A percentile compares a stretch with the other conserved stretches of the same genome.
Conservation (phyloP, 768 basidiomycete species). For the Termitomyces sp. region DNA sequence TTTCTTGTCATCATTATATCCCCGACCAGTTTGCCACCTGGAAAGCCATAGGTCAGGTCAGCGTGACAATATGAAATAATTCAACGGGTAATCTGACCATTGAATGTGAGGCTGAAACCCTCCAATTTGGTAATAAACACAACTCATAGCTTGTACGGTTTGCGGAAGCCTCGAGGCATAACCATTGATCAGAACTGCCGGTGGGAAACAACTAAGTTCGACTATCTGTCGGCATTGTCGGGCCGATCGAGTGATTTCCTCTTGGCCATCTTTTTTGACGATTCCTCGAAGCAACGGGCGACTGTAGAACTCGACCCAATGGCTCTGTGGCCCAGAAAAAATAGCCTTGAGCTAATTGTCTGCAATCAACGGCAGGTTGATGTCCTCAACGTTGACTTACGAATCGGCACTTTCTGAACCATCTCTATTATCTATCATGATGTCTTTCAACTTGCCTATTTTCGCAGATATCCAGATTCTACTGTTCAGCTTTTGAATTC, state of each 20-base stretch:
- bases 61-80: neutral
- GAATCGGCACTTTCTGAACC: neutral
- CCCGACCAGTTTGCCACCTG: slow-evolving; percentile 1
- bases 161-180: neutral
- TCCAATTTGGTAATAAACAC: slow-evolving; percentile 20
- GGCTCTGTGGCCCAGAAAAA: neutral
- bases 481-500: neutral
- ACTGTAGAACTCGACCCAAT: neutral
- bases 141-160: slow-evolving; percentile 6
- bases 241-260: neutral
- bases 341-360: neutral
- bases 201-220: neutral
- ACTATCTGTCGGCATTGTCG: neutral
- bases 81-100: slow-evolving; percentile 12
- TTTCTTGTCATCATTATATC: slow-evolving; percentile 28
- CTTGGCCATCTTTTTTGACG: neutral
- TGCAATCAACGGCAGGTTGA: neutral
- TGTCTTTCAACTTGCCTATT: neutral
- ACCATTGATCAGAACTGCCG: neutral
- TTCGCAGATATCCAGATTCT: neutral
- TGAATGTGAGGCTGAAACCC: slow-evolving; percentile 19
- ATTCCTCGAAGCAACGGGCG: neutral
- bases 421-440: neutral
- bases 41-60: neutral
- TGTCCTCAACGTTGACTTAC: neutral